These are phyloP conservation scores for Pyrus betulifolia DNA, from an alignment of 306 rosid genomes.

Conservation along the genomic window DNA sequence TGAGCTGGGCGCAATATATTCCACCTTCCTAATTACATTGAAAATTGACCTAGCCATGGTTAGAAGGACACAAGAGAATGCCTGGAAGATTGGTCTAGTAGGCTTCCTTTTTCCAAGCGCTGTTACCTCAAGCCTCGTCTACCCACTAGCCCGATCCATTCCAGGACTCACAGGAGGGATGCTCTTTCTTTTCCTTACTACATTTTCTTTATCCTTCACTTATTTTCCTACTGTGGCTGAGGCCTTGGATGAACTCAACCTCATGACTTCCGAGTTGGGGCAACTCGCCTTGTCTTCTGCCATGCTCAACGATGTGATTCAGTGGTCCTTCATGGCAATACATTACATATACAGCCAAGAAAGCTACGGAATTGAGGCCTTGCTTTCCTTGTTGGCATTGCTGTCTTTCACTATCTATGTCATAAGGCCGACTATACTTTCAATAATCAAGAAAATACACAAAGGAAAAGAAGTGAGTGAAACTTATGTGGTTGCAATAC, in stretches of 20 bases:
- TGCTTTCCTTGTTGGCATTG: not conserved
- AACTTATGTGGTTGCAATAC: slow-evolving; percentile 17
- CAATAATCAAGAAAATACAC: slow-evolving; percentile 39
- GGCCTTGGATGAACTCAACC: slow-evolving; percentile 44
- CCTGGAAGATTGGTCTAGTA: slow-evolving; percentile 22
- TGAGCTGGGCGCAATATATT: slow-evolving; percentile 45
- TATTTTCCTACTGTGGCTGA: slow-evolving; percentile 34
- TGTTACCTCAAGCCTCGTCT: not conserved
- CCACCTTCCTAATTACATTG: slow-evolving; percentile 42
- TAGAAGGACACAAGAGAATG: slow-evolving; percentile 31
- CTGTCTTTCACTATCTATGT: not conserved
- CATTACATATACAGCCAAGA: not conserved
- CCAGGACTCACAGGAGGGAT: not conserved
- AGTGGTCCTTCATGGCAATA: slow-evolving; percentile 4
- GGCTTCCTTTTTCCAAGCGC: not conserved
- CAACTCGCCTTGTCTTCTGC: slow-evolving; percentile 51
- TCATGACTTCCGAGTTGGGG: slow-evolving; percentile 60
- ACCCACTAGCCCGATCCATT: not conserved
- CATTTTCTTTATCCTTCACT: slow-evolving; percentile 10
- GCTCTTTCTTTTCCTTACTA: not conserved
- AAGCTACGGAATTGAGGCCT: not conserved
- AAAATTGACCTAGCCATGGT: slow-evolving; percentile 47
- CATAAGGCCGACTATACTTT: slow-evolving; percentile 22
- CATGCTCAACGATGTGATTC: slow-evolving; percentile 34
- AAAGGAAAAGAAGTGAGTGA: slow-evolving; percentile 53